These are phyloP conservation scores for Alectoria sarmentosa DNA, from an alignment of 495 filamentous ascomycete species.

Conservation along the genomic window DNA sequence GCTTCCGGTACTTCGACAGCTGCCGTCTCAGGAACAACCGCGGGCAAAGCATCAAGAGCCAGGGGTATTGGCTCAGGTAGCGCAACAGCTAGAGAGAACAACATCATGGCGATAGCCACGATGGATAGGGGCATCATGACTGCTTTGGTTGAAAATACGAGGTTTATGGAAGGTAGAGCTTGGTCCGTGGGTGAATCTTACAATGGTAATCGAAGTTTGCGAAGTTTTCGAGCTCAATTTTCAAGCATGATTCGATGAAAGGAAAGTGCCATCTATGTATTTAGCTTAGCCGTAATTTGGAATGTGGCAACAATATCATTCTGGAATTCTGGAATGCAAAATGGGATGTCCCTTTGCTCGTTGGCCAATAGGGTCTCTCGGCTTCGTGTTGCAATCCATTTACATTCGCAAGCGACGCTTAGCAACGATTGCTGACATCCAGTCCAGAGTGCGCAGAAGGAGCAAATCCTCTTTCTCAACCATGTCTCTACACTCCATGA, in stretches of 20 bases:
- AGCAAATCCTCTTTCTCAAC: no score
- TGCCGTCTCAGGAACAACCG: background rate
- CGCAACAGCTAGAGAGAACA: background rate
- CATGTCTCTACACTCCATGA: no score
- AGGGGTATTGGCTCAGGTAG: background rate
- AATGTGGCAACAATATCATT: background rate
- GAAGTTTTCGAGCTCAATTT: background rate
- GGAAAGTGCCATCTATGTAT: no score
- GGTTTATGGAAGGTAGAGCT: background rate
- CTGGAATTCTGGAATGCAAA: no score
- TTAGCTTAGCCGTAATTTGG: no score
- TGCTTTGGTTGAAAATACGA: background rate
- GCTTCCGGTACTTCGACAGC: background rate
- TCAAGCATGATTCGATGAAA: background rate
- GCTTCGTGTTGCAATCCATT: no score
- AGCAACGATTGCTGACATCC: no score
- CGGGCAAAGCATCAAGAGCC: background rate
- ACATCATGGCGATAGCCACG: background rate
- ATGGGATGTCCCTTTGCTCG: no score
- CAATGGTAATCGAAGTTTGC: background rate
- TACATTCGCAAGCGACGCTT: no score
- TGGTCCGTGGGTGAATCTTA: background rate
- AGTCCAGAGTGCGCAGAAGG: no score
- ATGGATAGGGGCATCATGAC: background rate
- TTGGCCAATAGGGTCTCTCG: no score